Evolutionary conservation across 202 grass and related monocot species (phyloP).

Genomic region (Carex sylvatica): DNA sequence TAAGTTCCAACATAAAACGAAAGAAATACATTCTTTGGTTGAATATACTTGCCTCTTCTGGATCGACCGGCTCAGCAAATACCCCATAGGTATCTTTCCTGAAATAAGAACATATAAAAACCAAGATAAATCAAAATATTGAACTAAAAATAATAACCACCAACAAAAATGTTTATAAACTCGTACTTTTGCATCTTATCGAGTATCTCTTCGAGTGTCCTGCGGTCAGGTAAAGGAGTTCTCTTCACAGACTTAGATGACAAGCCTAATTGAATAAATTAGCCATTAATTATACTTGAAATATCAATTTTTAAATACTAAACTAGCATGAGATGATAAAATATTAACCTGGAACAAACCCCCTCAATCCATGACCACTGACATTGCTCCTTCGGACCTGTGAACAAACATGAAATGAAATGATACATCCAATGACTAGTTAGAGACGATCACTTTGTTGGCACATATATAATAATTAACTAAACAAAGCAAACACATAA

Average conservation of each 20-base stretch:
- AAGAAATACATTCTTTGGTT: not conserved
- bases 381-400: constrained; percentile 48
- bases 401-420: constrained; percentile 25
- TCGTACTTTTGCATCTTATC: constrained; percentile 95
- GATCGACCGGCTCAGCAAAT: constrained; percentile 90
- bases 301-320: constrained; percentile 15
- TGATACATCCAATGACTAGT: not conserved
- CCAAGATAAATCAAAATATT: constrained; percentile 6
- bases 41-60: constrained; percentile 55
- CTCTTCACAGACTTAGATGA: constrained; percentile 32
- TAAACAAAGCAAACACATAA: not conserved
- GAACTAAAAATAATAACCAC: constrained; percentile 18
- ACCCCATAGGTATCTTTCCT: constrained; percentile 96
- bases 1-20: not conserved
- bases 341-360: constrained; percentile 52
- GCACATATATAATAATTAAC: not conserved
- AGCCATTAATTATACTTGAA: constrained; percentile 24
- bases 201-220: constrained; percentile 72
- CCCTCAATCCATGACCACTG: constrained; percentile 53
- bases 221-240: constrained; percentile 74
- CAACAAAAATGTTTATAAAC: not conserved
- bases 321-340: constrained; percentile 10
- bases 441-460: not conserved
- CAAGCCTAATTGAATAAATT: constrained; percentile 29
- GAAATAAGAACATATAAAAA: constrained; percentile 25